phyloP scores from a whole-genome alignment of 2,329 filamentous ascomycete species.

The Cercospora sp. region DNA sequence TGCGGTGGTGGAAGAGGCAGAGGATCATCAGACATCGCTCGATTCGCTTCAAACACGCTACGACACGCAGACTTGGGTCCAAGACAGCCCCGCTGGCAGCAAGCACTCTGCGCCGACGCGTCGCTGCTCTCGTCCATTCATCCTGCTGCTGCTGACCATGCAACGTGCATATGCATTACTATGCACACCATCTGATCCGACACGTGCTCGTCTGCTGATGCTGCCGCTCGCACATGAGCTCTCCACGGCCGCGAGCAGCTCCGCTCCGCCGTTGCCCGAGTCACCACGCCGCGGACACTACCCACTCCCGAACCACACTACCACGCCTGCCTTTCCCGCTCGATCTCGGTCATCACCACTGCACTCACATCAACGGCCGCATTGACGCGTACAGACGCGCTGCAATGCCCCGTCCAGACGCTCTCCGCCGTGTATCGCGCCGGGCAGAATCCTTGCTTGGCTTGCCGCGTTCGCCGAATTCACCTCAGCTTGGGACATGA shows the following conservation, averaged over 20 bases:
- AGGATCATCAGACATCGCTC: not conserved
- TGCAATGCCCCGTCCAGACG: not conserved
- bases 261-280: not conserved
- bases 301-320: not conserved
- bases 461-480: not conserved
- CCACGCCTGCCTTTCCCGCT: not conserved
- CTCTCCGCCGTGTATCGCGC: not conserved
- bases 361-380: not conserved
- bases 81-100: not conserved
- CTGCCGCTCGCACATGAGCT: not conserved
- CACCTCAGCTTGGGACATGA: not conserved
- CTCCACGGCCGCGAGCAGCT: not conserved
- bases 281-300: not conserved
- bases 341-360: not conserved
- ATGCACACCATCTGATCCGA: not conserved
- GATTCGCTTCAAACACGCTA: slow-evolving; percentile 1
- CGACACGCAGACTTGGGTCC: not conserved
- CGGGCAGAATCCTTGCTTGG: not conserved
- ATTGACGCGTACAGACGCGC: slow-evolving; percentile 8
- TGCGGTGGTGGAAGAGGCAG: not conserved
- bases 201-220: not conserved
- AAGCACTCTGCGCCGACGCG: not conserved
- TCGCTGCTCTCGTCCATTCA: not conserved
- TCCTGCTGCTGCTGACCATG: not conserved
- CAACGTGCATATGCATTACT: not conserved